Base-by-base conservation (phyloP, 805 yeast genomes). In the Zygosaccharomyces rouxii region DNA sequence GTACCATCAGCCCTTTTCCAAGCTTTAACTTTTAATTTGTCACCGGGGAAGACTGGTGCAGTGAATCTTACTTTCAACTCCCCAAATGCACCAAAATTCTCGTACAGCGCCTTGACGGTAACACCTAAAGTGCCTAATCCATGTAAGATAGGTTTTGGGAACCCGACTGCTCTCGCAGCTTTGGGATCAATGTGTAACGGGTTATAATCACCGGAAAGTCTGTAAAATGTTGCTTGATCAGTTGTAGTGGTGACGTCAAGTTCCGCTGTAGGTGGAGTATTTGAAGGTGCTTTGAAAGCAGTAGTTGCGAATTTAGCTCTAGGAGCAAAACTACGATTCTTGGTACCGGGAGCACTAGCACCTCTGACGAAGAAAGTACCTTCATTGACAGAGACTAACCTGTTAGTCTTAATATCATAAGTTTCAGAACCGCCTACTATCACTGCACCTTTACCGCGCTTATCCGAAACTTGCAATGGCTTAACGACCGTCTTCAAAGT, bases 161-260 rank as follows among this genome's bases (percentile, higher is more conserved):
- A 92, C 52, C 84, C 85, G 42, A 92, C 97, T 49, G 86, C 86
- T 54, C 83, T 79, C 13, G 98, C 97, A 70, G 90, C 85, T 26
- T 67, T 74, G 16, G 98, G 97, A 71, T 92, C 98, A 64, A 92
- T 84, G 72, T 90, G 99, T 59, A 92, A 77, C 51, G 99, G 99
- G 69, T 92, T 92, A 68, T 83, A 83, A 73, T 92, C 99, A 47
- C 97, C 98, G 52, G 92, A 84, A 52, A 92, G 74, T 67, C 99
- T 80, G 73, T 92, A 92, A 48, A 90, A 70, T 3, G 96, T 88
- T 40, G 97, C 97, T 67, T 83, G 89, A 66, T 89, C 86, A 38
- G 68, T 73, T 23, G 76, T 64, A 2, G 94, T 86, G 55, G 76
- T 69, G 59, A 80, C 76, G 38, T 75, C 78, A 40, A 69, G 66